phyloP scores from a whole-genome alignment of 1,284 basidiomycete species.

The Abortiporus biennis region DNA sequence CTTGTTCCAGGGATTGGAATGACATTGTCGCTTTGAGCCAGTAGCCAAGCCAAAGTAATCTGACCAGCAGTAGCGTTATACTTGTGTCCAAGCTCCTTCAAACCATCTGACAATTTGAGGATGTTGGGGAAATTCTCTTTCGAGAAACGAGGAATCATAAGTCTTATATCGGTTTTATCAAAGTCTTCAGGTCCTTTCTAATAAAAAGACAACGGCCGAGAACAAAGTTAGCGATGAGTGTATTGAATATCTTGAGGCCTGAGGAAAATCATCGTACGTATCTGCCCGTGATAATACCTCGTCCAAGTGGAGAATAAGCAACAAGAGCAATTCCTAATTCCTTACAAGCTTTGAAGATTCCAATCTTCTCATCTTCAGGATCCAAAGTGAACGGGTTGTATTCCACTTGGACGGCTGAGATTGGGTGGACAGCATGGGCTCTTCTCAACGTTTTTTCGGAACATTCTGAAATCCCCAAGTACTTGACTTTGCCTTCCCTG shows the following conservation, averaged over 20 bases:
- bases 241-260: too few relatives aligned
- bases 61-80: slow-evolving; percentile 33
- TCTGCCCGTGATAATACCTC: slow-evolving; percentile 1
- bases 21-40: slow-evolving; percentile 30
- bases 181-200: slow-evolving; percentile 1
- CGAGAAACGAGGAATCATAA: slow-evolving; percentile 20
- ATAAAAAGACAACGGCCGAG: too few relatives aligned
- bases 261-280: not conserved
- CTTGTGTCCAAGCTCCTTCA: slow-evolving; percentile 26
- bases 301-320: slow-evolving; percentile 1
- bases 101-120: slow-evolving; percentile 32
- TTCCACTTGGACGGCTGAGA: slow-evolving; percentile 1
- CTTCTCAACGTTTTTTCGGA: not conserved
- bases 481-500: not conserved
- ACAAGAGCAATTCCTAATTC: slow-evolving; percentile 1
- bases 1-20: slow-evolving; percentile 34
- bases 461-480: not conserved
- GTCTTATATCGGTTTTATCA: not conserved
- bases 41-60: slow-evolving; percentile 39
- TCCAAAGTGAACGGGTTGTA: slow-evolving; percentile 1
- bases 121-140: slow-evolving; percentile 41
- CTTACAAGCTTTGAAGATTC: not conserved
- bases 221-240: too few relatives aligned
- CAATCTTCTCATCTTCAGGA: not conserved
- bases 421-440: not conserved